Evolutionary conservation across 768 basidiomycete genomes (phyloP).

Genomic region (Suillus tomentosus): DNA sequence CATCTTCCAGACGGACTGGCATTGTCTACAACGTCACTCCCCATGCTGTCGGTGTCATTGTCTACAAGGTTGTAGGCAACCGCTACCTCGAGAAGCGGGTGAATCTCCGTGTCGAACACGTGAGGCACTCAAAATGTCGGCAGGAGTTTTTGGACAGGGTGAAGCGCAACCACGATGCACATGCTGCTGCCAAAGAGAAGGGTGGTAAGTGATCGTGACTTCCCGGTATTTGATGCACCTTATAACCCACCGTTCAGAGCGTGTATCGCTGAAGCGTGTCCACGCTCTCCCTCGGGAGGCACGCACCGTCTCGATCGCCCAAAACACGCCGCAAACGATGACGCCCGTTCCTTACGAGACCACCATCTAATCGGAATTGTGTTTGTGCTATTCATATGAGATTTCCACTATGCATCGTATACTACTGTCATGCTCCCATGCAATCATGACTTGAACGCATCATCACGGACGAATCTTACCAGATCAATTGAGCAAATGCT

Average conservation of each 20-base stretch:
- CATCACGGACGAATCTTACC: background rate
- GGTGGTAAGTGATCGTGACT: slow-evolving; percentile 54
- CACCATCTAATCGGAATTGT: slow-evolving; percentile 65
- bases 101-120: slow-evolving; percentile 96
- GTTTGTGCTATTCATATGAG: slow-evolving; percentile 11
- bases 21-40: slow-evolving; percentile 99
- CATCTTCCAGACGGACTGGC: slow-evolving; percentile 78
- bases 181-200: slow-evolving; percentile 84
- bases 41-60: slow-evolving; percentile 92
- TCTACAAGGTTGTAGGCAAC: slow-evolving; percentile 98
- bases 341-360: slow-evolving; percentile 94
- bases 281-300: slow-evolving; percentile 83
- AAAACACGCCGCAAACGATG: slow-evolving; percentile 92
- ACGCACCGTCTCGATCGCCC: slow-evolving; percentile 65
- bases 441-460: slow-evolving; percentile 24
- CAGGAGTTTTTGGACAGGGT: slow-evolving; percentile 97
- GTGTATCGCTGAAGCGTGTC: slow-evolving; percentile 81
- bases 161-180: slow-evolving; percentile 84
- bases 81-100: slow-evolving; percentile 99
- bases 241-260: slow-evolving; percentile 49
- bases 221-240: background rate
- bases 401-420: slow-evolving; percentile 22
- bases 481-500: background rate
- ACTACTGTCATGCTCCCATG: slow-evolving; percentile 20
- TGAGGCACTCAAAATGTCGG: slow-evolving; percentile 95